These are phyloP conservation scores for Kodamaea leandrae DNA, from an alignment of 805 yeast species.

Conservation along the genomic window DNA sequence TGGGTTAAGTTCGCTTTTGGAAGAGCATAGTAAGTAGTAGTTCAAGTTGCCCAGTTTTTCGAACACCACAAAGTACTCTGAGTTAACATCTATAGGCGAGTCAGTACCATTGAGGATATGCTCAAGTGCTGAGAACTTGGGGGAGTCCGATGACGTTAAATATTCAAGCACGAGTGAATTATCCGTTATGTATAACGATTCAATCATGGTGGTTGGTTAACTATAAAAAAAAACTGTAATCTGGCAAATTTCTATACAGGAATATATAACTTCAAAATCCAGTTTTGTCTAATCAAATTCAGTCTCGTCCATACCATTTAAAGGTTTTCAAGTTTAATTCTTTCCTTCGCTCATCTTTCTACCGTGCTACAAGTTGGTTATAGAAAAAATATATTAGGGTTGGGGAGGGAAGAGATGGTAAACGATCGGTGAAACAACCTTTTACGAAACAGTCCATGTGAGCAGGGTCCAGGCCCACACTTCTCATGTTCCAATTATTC, in stretches of 20 bases:
- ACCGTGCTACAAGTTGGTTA: too few relatives aligned
- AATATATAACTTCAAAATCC: too few relatives aligned
- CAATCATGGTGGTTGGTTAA: slow-evolving; percentile 28
- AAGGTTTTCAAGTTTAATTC: too few relatives aligned
- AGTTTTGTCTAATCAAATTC: too few relatives aligned
- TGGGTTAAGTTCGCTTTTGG: slow-evolving; percentile 39
- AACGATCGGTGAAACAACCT: slow-evolving; percentile 1
- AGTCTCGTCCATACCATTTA: too few relatives aligned
- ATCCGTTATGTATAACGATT: slow-evolving; percentile 44
- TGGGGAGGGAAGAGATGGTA: slow-evolving; percentile 6
- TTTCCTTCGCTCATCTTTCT: too few relatives aligned
- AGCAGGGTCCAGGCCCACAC: slow-evolving; percentile 7
- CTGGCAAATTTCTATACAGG: too few relatives aligned
- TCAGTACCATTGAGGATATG: slow-evolving; percentile 12
- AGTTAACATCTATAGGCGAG: slow-evolving; percentile 28
- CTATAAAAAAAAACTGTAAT: background rate
- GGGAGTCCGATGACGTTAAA: slow-evolving; percentile 29
- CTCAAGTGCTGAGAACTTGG: slow-evolving; percentile 29
- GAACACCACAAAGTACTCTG: slow-evolving; percentile 27
- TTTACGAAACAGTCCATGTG: slow-evolving; percentile 3
- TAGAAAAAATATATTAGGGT: slow-evolving; percentile 4
- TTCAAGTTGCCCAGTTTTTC: slow-evolving; percentile 21
- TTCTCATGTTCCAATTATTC: slow-evolving; percentile 2
- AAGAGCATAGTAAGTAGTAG: slow-evolving; percentile 29
- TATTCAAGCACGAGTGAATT: slow-evolving; percentile 36